Evolutionary conservation across 331 rosid genomes (phyloP).

Genomic region (Arachis monticola): DNA sequence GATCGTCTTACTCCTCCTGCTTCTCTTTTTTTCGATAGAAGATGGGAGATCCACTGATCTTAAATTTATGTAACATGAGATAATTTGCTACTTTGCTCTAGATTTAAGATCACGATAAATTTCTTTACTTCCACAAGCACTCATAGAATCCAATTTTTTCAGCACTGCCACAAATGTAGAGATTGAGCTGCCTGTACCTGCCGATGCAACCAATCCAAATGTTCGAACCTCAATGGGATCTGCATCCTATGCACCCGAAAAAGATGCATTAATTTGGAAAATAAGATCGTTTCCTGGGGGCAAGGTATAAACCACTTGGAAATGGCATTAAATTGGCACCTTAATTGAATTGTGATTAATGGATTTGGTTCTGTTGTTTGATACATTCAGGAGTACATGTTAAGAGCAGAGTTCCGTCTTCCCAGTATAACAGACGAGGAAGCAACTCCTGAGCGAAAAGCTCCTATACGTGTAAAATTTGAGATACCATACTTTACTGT

Average conservation of each 20-base stretch:
- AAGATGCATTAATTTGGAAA: slow-evolving; percentile 93
- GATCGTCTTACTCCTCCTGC: neutral
- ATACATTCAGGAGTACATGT: slow-evolving; percentile 80
- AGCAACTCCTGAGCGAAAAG: slow-evolving; percentile 91
- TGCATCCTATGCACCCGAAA: slow-evolving; percentile 98
- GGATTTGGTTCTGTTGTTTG: slow-evolving; percentile 35
- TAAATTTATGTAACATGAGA: slow-evolving; percentile 28
- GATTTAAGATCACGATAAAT: slow-evolving; percentile 19
- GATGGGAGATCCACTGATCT: slow-evolving; percentile 34
- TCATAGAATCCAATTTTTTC: slow-evolving; percentile 43
- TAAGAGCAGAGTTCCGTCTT: slow-evolving; percentile 96
- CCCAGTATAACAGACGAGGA: slow-evolving; percentile 92
- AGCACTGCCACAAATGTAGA: slow-evolving; percentile 99
- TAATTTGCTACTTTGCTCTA: slow-evolving; percentile 32
- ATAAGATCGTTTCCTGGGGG: slow-evolving; percentile 99
- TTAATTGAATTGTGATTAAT: slow-evolving; percentile 32
- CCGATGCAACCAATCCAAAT: slow-evolving; percentile 90
- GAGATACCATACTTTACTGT: slow-evolving; percentile 99
- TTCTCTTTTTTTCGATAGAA: slow-evolving; percentile 8
- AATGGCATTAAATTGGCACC: slow-evolving; percentile 34
- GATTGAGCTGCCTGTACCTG: slow-evolving; percentile 91
- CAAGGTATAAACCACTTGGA: slow-evolving; percentile 69
- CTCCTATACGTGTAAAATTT: slow-evolving; percentile 96
- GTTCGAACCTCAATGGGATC: slow-evolving; percentile 98
- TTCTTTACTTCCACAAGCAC: slow-evolving; percentile 35